Evolutionary conservation across 148 eudicot genomes (phyloP), one percentile per base, ranked within the genome.

Genomic region (Cornus suecica): DNA sequence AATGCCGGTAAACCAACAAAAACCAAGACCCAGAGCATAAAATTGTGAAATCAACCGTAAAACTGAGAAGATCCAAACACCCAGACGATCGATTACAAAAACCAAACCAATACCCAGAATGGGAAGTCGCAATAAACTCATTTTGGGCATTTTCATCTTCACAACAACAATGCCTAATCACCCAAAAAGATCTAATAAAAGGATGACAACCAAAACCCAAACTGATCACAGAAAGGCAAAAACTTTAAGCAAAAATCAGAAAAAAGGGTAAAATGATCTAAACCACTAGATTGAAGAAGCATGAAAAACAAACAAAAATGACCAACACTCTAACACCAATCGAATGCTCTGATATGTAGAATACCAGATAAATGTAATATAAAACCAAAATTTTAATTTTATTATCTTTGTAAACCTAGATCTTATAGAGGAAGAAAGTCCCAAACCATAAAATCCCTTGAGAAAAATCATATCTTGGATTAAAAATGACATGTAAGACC

Each of bases 371-470:
- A 64, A 62, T 32, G 8, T 25, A 62, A 69, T 69, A 24, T 24
- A 16, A 24, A 20, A 25, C 27, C 16, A 28, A 74, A 69, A 71
- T 16, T 75, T 63, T 25, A 61, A 56, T 71, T 65, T 67, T 66
- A 74, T 70, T 70, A 29, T 32, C 22, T 25, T 41, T 26, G 18
- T 20, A 8, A 29, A 23, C 31, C 20, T 66, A 75, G 83, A 82
- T 82, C 84, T 78, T 70, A 69, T 24, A 62, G 42, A 72, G 27
- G 6, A 13, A 79, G 32, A 26, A 11, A 65, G 4, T 32, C 7
- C 37, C 66, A 37, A 11, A 72, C 4, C 7, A 67, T 14, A 65
- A 34, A 71, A 78, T 73, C 77, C 60, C 10, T 8, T 61, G 11
- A 20, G 4, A 58, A 58, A 58, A 10, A 20, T 26, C 52, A 26